These are phyloP conservation scores for Suillus occidentalis DNA, from an alignment of 768 basidiomycete genomes.

Conservation along the genomic window DNA sequence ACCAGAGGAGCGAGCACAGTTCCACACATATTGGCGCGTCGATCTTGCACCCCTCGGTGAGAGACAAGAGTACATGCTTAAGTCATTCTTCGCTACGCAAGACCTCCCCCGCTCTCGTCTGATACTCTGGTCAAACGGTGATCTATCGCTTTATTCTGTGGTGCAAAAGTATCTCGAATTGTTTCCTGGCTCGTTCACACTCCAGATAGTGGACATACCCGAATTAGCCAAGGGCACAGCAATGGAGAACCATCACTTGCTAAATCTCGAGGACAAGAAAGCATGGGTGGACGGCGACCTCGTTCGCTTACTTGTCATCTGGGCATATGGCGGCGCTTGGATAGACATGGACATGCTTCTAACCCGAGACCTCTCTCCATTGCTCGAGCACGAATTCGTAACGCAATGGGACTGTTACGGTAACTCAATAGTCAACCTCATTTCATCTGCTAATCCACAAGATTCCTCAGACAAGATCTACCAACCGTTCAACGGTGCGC, in stretches of 20 bases:
- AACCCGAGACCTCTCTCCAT: conserved; percentile 80
- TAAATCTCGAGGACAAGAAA: conserved; percentile 66
- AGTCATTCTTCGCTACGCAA: conserved; percentile 93
- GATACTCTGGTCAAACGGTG: conserved; percentile 91
- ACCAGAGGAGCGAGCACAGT: conserved; percentile 55
- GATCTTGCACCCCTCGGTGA: conserved; percentile 79
- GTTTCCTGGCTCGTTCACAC: conserved; percentile 70
- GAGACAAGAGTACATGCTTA: conserved; percentile 87
- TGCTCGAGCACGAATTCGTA: conserved; percentile 93
- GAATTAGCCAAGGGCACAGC: conserved; percentile 73
- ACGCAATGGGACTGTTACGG: conserved; percentile 99
- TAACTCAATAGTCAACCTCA: conserved; percentile 30
- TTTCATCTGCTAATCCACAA: conserved; percentile 3
- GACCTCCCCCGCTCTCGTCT: conserved; percentile 63
- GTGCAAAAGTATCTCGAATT: conserved; percentile 57
- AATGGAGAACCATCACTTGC: conserved; percentile 60
- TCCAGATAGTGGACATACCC: conserved; percentile 67
- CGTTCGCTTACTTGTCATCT: conserved; percentile 79
- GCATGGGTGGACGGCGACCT: conserved; percentile 97
- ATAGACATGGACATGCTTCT: conserved; percentile 96
- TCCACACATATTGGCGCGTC: conserved; percentile 92
- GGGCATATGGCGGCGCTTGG: conserved; percentile 93
- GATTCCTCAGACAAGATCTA: conserved; percentile 60
- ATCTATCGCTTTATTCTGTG: conserved; percentile 56
- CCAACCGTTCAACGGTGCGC: conserved; percentile 84